phyloP scores from a whole-genome alignment of 352 stramenopile species.

The Heterotrichella gracilis region DNA sequence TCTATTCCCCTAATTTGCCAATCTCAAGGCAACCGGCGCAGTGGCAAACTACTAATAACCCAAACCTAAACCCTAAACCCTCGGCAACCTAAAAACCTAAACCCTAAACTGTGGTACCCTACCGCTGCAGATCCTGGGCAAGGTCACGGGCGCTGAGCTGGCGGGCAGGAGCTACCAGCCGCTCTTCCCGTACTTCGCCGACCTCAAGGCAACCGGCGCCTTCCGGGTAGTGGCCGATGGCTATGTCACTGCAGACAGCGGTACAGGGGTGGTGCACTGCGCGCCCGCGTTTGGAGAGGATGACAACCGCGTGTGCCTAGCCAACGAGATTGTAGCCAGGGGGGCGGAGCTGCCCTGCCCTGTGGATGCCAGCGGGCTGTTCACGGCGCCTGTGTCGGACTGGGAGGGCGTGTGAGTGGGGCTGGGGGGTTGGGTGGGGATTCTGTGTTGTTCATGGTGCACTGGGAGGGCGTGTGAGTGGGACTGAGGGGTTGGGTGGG shows the following conservation, averaged over 20 bases:
- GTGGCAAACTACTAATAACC: too few species aligned
- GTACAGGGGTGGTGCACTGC: slow-evolving; percentile 79
- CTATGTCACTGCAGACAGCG: slow-evolving; percentile 82
- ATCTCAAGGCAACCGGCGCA: too few species aligned
- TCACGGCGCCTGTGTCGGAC: slow-evolving; percentile 52
- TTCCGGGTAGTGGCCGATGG: slow-evolving; percentile 78
- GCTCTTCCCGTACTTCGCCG: slow-evolving; percentile 70
- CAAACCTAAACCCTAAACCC: too few species aligned
- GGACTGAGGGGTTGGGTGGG: too few species aligned
- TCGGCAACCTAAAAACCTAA: too few species aligned
- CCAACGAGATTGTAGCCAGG: slow-evolving; percentile 63
- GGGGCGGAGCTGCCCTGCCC: slow-evolving; percentile 60
- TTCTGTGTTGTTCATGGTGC: too few species aligned
- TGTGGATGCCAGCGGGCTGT: slow-evolving; percentile 75
- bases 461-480: slow-evolving; percentile 43
- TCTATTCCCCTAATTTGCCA: too few species aligned
- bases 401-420: slow-evolving; percentile 41
- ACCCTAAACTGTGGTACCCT: too few species aligned
- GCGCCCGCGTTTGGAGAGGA: slow-evolving; percentile 94
- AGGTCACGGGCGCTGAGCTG: slow-evolving; percentile 49
- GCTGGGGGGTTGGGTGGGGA: too few species aligned
- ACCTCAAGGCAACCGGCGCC: slow-evolving; percentile 21
- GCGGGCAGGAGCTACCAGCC: slow-evolving; percentile 76
- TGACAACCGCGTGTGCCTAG: slow-evolving; percentile 93
- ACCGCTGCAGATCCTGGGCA: too few species aligned